Base-by-base conservation (phyloP, 306 rosid species). In the Quercus aquifolioides region DNA sequence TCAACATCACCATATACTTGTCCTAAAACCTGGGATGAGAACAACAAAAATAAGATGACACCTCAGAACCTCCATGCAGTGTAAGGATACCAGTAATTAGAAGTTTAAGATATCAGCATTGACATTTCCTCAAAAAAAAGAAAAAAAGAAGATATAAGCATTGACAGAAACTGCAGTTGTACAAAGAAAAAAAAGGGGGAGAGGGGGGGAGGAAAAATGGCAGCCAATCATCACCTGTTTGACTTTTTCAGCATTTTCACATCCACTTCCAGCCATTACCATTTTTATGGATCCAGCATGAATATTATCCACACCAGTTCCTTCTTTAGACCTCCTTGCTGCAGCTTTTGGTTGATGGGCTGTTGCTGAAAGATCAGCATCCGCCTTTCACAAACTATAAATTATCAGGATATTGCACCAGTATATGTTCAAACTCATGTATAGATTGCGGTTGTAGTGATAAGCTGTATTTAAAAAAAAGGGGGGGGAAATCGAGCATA, bases 191-290 rank as follows among this genome's bases (percentile, higher is more conserved):
- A 60, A 28, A 20, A 1, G 23, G 23, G 23, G 23, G 23, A 60
- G 7, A 0, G 7, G 38, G 7, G 1, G 43, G 0, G 31, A 21
- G 60, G n/a, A 38, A 2, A 20, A 60, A 63, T 19, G 62, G 71
- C 55, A 81, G 43, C 64, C 69, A 25, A 4, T 68, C 10, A 43
- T 86, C 83, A 92, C 97, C 94, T 92, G 83, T 81, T 91, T 85
- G 9, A 85, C 91, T 86, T 85, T 89, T 69, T 83, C 87, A 62
- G 80, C 71, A 71, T 83, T 74, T 89, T 86, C 84, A 82, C 94
- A 90, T 69, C 92, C 97, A 81, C 87, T 92, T 77, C 94, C 96
- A 1, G 86, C 88, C 88, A 89, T 89, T 74, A 92, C 92, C 84
- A 87, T 58, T 77, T 89, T 90, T 78, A 92, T 73, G 35, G 85